These are phyloP conservation scores for Cercospora beticola DNA, from an alignment of 2,329 filamentous ascomycete genomes.

Conservation along the genomic window DNA sequence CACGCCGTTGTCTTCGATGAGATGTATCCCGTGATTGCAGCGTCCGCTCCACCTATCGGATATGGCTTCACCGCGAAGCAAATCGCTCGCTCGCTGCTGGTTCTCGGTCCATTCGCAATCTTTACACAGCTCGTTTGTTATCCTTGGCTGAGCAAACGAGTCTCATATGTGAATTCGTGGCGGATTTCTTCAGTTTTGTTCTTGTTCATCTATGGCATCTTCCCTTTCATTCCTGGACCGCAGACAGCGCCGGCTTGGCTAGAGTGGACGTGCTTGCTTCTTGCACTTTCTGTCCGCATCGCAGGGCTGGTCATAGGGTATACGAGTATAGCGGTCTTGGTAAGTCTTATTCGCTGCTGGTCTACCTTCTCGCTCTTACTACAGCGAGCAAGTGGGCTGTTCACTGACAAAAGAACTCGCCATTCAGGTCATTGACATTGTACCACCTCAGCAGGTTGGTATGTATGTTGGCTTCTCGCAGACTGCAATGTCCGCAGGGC, in stretches of 20 bases:
- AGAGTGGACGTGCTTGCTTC: not conserved
- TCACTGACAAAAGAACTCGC: not conserved
- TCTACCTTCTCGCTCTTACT: not conserved
- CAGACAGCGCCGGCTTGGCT: not conserved
- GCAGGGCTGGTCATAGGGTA: not conserved
- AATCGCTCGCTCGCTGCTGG: not conserved
- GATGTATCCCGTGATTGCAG: not conserved
- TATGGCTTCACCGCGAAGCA: not conserved
- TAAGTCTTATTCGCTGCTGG: not conserved
- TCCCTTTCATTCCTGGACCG: not conserved
- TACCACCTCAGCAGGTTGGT: not conserved
- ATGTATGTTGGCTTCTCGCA: not conserved
- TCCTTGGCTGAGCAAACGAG: not conserved
- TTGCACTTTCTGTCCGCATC: not conserved
- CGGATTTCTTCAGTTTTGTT: not conserved
- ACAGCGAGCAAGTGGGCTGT: not conserved
- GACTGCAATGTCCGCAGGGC: not conserved
- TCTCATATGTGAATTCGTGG: not conserved
- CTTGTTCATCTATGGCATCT: not conserved
- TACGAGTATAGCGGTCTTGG: not conserved
- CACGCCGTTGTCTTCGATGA: not conserved
- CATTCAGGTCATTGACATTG: not conserved
- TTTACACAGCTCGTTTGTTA: not conserved
- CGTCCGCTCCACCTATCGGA: not conserved
- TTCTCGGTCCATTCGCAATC: not conserved